Percentiles rank a stretch among this genome's conserved stretches.
Evolutionary conservation across 202 grass and related monocot genomes (phyloP).

Genomic region (Schoenoplectus triqueter): DNA sequence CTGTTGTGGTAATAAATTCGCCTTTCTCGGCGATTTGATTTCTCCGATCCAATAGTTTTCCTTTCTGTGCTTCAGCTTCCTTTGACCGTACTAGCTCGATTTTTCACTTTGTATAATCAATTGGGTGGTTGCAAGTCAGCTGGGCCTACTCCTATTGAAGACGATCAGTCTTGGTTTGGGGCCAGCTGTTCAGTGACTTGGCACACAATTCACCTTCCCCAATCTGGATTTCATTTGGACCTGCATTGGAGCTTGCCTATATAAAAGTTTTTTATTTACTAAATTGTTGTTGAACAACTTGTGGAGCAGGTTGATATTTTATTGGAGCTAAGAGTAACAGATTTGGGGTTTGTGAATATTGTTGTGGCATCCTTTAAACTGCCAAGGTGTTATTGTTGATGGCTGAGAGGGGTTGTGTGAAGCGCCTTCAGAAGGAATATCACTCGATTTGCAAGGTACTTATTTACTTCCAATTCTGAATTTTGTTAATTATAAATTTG

Average conservation of each 20-base stretch:
- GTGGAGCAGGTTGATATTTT: conserved; percentile 33
- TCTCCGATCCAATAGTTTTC: conserved; percentile 17
- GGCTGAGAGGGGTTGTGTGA: conserved; percentile 87
- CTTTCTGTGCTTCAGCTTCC: background rate
- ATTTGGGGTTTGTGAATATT: conserved; percentile 22
- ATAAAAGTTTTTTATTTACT: background rate
- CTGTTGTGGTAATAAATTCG: conserved; percentile 13
- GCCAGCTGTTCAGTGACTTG: too few relatives aligned
- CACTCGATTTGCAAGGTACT: conserved; percentile 91
- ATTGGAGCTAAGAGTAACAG: conserved; percentile 16
- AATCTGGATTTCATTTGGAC: background rate
- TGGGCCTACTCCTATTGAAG: background rate
- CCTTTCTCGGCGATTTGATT: conserved; percentile 31
- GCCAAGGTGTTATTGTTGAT: conserved; percentile 36
- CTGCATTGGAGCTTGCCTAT: conserved; percentile 26
- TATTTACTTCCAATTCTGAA: background rate
- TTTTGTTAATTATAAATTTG: background rate
- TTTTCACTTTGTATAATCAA: background rate
- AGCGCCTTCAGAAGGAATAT: conserved; percentile 98
- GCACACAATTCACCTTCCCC: background rate
- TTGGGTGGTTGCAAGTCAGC: conserved; percentile 6
- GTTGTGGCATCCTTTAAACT: conserved; percentile 1
- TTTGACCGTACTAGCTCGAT: background rate
- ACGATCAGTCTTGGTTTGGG: background rate
- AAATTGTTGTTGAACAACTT: conserved; percentile 32